Conservation (phyloP, 2,329 filamentous ascomycete species). For the Ramularia collo-cygni region DNA sequence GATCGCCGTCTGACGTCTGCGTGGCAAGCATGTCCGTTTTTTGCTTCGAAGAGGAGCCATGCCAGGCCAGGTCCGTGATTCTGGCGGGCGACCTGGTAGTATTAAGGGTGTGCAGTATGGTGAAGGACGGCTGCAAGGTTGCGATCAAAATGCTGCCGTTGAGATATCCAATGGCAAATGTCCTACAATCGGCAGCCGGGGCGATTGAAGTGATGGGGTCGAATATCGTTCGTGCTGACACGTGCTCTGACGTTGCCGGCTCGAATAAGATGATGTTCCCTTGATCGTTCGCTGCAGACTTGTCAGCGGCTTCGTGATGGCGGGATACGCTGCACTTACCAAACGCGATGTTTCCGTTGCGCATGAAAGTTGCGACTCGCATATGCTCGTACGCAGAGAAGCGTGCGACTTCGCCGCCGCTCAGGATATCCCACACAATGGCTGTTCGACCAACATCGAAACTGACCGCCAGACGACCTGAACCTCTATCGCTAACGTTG, state of each 20-base stretch:
- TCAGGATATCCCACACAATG: conserved; percentile 94
- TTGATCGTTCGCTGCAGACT: conserved; percentile 68
- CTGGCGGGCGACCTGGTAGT: conserved; percentile 78
- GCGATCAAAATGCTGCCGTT: conserved; percentile 92
- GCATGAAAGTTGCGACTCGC: conserved; percentile 86
- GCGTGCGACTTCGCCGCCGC: conserved; percentile 81
- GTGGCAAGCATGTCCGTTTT: conserved; percentile 97
- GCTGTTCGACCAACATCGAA: conserved; percentile 87
- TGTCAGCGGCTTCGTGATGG: too few species aligned
- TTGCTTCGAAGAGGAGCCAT: conserved; percentile 90
- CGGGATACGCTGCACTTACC: conserved; percentile 51
- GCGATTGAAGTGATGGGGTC: conserved; percentile 92
- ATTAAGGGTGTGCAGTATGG: conserved; percentile 84
- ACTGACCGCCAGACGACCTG: conserved; percentile 80
- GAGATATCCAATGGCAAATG: conserved; percentile 93
- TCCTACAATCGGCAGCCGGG: conserved; percentile 80
- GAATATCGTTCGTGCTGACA: conserved; percentile 85
- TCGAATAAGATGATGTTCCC: conserved; percentile 94
- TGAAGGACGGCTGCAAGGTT: conserved; percentile 83
- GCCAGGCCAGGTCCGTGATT: conserved; percentile 84
- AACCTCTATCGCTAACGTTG: conserved; percentile 79
- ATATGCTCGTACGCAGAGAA: conserved; percentile 88
- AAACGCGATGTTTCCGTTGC: conserved; percentile 93
- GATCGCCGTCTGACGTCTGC: conserved; percentile 83
- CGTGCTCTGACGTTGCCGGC: conserved; percentile 84